Evolutionary conservation across 495 filamentous ascomycete genomes (phyloP).

Genomic region (Penicillium paxilli): DNA sequence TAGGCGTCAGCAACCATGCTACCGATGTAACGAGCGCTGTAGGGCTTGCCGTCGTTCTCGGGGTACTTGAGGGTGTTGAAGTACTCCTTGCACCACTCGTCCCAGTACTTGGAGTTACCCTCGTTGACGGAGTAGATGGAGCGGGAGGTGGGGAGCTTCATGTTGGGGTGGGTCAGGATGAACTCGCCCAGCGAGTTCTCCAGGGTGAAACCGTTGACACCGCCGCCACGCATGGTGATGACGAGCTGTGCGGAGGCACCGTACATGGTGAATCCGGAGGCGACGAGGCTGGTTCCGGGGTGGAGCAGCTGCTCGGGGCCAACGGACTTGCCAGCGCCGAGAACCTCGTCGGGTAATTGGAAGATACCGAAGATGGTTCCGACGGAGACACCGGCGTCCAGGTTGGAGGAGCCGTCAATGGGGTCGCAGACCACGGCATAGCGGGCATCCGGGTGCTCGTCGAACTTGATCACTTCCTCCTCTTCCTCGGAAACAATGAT

Average conservation of each 20-base stretch:
- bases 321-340: constrained; percentile 56
- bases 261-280: constrained; percentile 98
- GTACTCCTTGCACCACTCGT: constrained; percentile 83
- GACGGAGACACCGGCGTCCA: constrained; percentile 96
- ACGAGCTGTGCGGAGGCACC: constrained; percentile 95
- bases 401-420: constrained; percentile 95
- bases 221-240: constrained; percentile 92
- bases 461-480: constrained; percentile 85
- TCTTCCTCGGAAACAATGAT: constrained; percentile 96
- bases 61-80: constrained; percentile 84
- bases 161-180: constrained; percentile 95
- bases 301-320: constrained; percentile 80
- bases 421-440: constrained; percentile 98
- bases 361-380: constrained; percentile 97
- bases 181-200: constrained; percentile 97
- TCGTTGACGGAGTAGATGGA: constrained; percentile 98
- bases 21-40: constrained; percentile 92
- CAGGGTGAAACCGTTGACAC: constrained; percentile 95
- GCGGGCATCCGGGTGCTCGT: constrained; percentile 73
- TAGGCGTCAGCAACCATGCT: constrained; percentile 99
- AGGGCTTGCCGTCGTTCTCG: constrained; percentile 76
- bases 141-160: constrained; percentile 77
- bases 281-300: constrained; percentile 88
- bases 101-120: constrained; percentile 96
- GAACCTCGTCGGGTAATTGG: constrained; percentile 71